Conservation (phyloP, 805 yeast genomes). For the Scheffersomyces spartinae region DNA sequence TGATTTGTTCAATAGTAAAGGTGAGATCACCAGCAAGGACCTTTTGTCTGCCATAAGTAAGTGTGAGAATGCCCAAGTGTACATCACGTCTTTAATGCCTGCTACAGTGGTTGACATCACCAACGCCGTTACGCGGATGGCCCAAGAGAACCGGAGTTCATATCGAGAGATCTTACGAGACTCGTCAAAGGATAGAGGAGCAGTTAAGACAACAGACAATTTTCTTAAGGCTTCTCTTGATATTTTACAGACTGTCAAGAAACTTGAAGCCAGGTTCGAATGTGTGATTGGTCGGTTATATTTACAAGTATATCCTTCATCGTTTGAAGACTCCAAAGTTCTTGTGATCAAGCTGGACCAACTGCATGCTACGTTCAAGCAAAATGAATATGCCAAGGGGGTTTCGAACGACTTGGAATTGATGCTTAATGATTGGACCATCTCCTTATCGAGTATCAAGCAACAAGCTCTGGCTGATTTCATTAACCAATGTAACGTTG, state of each 20-base stretch:
- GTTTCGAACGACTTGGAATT: conserved; percentile 49
- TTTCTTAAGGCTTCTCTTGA: conserved; percentile 6
- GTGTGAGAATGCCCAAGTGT: conserved; percentile 45
- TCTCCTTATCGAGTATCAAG: conserved; percentile 55
- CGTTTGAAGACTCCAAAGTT: conserved; percentile 68
- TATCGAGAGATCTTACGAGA: conserved; percentile 68
- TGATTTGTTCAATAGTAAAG: conserved; percentile 54
- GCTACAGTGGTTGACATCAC: conserved; percentile 72
- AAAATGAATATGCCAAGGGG: conserved; percentile 31
- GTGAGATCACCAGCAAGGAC: conserved; percentile 38
- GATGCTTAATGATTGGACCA: conserved; percentile 47
- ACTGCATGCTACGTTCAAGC: conserved; percentile 40
- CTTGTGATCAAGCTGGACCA: conserved; percentile 49
- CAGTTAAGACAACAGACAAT: conserved; percentile 9
- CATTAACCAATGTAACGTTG: conserved; percentile 33
- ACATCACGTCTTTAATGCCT: conserved; percentile 75
- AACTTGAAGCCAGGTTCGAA: conserved; percentile 56
- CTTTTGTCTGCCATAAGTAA: conserved; percentile 41
- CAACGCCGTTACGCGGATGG: conserved; percentile 57
- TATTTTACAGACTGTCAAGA: conserved; percentile 10
- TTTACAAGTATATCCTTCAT: conserved; percentile 70
- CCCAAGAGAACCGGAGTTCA: conserved; percentile 59
- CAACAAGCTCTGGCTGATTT: conserved; percentile 39
- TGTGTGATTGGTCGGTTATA: conserved; percentile 46
- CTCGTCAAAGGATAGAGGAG: conserved; percentile 20